phyloP scores from a whole-genome alignment of 345 rosid species.

The Euclidium syriacum region DNA sequence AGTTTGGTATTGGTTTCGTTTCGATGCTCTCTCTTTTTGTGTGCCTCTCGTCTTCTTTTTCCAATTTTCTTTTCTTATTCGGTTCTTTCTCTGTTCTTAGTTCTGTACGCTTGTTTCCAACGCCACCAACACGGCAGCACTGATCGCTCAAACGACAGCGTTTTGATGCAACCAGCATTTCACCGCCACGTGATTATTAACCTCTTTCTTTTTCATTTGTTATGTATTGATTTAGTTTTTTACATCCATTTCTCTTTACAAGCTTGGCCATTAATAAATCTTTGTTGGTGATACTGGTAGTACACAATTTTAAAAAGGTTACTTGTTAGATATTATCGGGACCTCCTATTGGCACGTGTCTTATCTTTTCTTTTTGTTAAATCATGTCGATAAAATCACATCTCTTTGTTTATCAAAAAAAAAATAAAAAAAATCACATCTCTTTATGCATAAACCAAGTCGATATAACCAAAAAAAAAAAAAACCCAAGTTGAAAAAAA shows the following conservation, averaged over 20 bases:
- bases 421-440: not conserved
- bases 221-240: not conserved
- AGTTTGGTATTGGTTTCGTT: conserved; percentile 9
- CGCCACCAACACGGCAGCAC: conserved; percentile 17
- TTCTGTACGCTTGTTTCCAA: conserved; percentile 28
- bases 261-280: not conserved
- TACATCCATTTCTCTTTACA: not conserved
- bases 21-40: conserved; percentile 10
- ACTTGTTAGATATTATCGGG: not conserved
- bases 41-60: conserved; percentile 8
- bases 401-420: no score
- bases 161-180: not conserved
- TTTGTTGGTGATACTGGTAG: not conserved
- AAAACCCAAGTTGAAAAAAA: no score
- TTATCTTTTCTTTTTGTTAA: not conserved
- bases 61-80: not conserved
- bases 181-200: conserved; percentile 22
- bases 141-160: not conserved
- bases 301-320: not conserved
- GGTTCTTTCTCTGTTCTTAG: not conserved
- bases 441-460: not conserved
- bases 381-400: not conserved
- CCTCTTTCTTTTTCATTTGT: not conserved
- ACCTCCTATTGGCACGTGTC: conserved; percentile 8
- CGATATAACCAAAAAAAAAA: no score